These are phyloP conservation scores for Nitzschia inconspicua DNA, from an alignment of 108 stramenopile genomes.

Conservation along the genomic window DNA sequence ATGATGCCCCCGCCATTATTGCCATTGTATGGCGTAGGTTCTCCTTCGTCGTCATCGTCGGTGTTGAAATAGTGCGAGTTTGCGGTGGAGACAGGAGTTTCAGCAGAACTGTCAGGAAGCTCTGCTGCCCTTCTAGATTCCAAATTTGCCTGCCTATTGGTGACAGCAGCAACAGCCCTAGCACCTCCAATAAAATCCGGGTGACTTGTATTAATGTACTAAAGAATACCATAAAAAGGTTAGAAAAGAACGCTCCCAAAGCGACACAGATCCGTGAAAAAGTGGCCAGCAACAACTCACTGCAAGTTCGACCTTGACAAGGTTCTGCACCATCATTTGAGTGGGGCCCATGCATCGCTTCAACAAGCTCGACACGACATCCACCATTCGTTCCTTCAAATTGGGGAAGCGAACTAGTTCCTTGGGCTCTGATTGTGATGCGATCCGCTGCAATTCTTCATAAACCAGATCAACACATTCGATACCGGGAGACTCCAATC, in stretches of 20 bases:
- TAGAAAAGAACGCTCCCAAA: not conserved
- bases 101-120: conserved; percentile 20
- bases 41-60: conserved; percentile 37
- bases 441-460: conserved; percentile 93
- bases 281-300: conserved; percentile 18
- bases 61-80: conserved; percentile 47
- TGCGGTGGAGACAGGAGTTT: conserved; percentile 44
- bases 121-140: not conserved
- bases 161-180: conserved; percentile 81
- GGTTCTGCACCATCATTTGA: conserved; percentile 92
- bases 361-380: conserved; percentile 72
- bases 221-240: conserved; percentile 4
- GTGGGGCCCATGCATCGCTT: conserved; percentile 78
- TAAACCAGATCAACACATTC: conserved; percentile 96
- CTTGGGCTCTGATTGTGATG: conserved; percentile 79
- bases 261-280: not conserved
- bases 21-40: conserved; percentile 48
- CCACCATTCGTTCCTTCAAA: conserved; percentile 90
- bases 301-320: conserved; percentile 94
- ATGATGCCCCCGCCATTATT: conserved; percentile 70
- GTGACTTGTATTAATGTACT: conserved; percentile 97
- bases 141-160: conserved; percentile 60
- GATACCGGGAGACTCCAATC: conserved; percentile 91
- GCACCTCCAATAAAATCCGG: conserved; percentile 98
- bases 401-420: conserved; percentile 90